Evolutionary conservation across 2,329 filamentous ascomycete species (phyloP).

Genomic region (Leptographium lundbergii): DNA sequence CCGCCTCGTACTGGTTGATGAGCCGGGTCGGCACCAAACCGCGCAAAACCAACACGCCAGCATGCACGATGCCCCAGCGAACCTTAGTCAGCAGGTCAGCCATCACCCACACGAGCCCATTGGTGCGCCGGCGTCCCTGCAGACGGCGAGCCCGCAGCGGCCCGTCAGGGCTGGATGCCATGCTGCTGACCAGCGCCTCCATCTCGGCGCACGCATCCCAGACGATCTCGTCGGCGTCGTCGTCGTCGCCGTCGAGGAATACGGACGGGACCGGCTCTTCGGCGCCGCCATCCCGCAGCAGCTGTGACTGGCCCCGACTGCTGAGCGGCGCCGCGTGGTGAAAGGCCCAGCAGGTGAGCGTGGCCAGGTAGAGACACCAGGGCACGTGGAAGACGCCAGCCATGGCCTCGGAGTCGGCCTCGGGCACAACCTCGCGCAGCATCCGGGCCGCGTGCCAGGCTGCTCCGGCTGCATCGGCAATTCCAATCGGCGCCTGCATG

Average conservation of each 20-base stretch:
- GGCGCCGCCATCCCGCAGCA: neutral
- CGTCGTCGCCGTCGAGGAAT: neutral
- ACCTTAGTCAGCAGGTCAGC: constrained; percentile 9
- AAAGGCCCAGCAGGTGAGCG: constrained; percentile 11
- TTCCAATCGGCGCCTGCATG: neutral
- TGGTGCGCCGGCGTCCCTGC: neutral
- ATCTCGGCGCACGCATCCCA: constrained; percentile 10
- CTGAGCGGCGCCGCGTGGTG: constrained; percentile 2
- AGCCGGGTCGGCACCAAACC: constrained; percentile 8
- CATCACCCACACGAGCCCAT: constrained; percentile 11
- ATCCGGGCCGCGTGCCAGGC: constrained; percentile 9
- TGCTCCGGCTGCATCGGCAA: neutral
- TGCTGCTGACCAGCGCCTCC: constrained; percentile 2
- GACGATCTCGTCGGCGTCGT: constrained; percentile 7
- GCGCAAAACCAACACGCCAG: constrained; percentile 8
- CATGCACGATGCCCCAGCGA: constrained; percentile 11
- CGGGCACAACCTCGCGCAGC: constrained; percentile 3
- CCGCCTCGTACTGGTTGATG: constrained; percentile 10
- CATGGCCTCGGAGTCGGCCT: constrained; percentile 8
- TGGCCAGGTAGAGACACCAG: constrained; percentile 11
- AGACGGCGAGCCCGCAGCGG: neutral
- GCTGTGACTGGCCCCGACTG: neutral
- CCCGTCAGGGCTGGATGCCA: neutral
- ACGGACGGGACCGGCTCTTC: constrained; percentile 2
- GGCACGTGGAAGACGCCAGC: constrained; percentile 11